Evolutionary conservation across 148 eudicot species (phyloP).

Genomic region (Silene latifolia): DNA sequence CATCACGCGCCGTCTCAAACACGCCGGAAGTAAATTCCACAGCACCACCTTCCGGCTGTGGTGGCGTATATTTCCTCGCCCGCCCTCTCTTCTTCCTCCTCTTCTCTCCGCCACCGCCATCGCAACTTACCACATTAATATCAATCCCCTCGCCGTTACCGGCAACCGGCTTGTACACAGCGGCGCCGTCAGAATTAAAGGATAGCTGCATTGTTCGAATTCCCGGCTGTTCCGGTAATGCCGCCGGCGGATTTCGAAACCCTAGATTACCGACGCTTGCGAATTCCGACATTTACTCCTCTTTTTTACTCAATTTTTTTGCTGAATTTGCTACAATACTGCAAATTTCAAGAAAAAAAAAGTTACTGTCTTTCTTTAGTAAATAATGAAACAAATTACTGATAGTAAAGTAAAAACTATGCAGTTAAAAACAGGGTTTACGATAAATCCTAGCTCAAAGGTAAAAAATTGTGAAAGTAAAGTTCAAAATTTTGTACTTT

Average conservation of each 20-base stretch:
- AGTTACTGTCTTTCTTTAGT: too few relatives aligned
- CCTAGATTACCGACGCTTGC: background rate
- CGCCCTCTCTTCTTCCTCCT: slow-evolving; percentile 44
- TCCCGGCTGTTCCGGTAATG: slow-evolving; percentile 9
- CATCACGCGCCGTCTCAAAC: slow-evolving; percentile 6
- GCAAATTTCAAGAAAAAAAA: slow-evolving; percentile 12
- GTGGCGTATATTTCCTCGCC: slow-evolving; percentile 48
- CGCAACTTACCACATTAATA: background rate
- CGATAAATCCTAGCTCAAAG: too few relatives aligned
- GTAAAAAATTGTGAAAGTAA: too few relatives aligned
- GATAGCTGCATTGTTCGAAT: slow-evolving; percentile 34
- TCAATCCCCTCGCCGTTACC: slow-evolving; percentile 7
- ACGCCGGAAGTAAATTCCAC: background rate
- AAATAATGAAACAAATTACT: too few relatives aligned
- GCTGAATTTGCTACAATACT: background rate
- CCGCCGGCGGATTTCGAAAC: slow-evolving; percentile 6
- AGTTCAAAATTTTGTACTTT: too few relatives aligned
- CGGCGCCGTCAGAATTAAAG: slow-evolving; percentile 26
- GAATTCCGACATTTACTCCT: slow-evolving; percentile 27
- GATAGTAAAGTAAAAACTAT: too few relatives aligned
- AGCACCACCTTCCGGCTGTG: slow-evolving; percentile 23
- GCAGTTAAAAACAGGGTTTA: too few relatives aligned
- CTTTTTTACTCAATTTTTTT: background rate
- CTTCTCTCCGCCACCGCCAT: background rate
- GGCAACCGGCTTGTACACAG: slow-evolving; percentile 33